These are phyloP conservation scores for Pleurotus tuber-regium DNA, from an alignment of 768 basidiomycete species.

Conservation along the genomic window DNA sequence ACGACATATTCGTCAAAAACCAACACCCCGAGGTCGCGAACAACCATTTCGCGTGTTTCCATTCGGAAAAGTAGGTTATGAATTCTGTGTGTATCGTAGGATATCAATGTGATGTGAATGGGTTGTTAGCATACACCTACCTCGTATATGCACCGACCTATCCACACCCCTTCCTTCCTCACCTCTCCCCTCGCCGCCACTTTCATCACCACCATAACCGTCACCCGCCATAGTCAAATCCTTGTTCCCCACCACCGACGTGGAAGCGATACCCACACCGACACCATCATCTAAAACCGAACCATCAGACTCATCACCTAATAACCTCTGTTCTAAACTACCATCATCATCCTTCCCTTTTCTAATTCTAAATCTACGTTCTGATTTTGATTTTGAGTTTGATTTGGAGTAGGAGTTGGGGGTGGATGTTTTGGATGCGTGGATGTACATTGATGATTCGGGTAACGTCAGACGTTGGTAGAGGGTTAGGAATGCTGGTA, in stretches of 20 bases:
- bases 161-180: constrained; percentile 16
- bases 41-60: constrained; percentile 65
- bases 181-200: constrained; percentile 15
- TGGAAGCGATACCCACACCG: no score
- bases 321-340: no score
- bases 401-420: no score
- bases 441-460: constrained; percentile 60
- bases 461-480: constrained; percentile 75
- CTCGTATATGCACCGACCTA: constrained; percentile 52
- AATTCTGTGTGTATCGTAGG: constrained; percentile 44
- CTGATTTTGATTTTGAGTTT: no score
- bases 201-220: constrained; percentile 11
- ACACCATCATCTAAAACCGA: no score
- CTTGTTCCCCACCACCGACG: no score
- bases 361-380: no score
- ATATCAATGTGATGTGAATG: neutral
- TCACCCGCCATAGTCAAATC: constrained; percentile 29
- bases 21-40: constrained; percentile 68
- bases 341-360: no score
- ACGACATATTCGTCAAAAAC: constrained; percentile 79
- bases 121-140: constrained; percentile 22
- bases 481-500: constrained; percentile 72
- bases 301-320: no score
- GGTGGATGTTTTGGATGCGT: constrained; percentile 38
- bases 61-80: constrained; percentile 64